Evolutionary conservation across 805 yeast species (phyloP), one percentile per base, ranked within the genome.

Genomic region (Ogataea glucozyma): DNA sequence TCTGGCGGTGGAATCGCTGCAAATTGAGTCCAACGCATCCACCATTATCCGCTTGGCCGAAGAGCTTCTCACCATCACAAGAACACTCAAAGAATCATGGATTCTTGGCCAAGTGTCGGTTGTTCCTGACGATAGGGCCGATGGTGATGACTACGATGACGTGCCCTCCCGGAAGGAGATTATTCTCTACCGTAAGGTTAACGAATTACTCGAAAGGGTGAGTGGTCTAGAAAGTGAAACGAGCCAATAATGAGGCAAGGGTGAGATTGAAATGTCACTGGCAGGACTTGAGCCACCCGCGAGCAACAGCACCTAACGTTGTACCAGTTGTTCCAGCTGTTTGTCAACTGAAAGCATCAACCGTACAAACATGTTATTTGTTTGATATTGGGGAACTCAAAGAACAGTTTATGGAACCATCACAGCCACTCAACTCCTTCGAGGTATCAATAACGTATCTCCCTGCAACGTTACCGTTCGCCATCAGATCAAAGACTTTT

Each of bases 401-500:
- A 17, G 12, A 29, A 20, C 19, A 18, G 21, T 11, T 9, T 8
- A 14, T 20, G 18, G 26, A 19, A 3, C 23, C 4, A 3, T 19
- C 37, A n/a, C 36, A 36, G n/a, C 70, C 70, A 83, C 64, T n/a
- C n/a, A n/a, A n/a, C n/a, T n/a, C n/a, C n/a, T 80, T 78, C 50
- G 77, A 66, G 37, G 85, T 81, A 72, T 89, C 96, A 53, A 88
- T 82, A 48, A 89, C 97, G 65, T 85, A 85, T 71, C 97, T 81
- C 58, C 97, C 97, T 55, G 82, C 79, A 62, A 89, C 82, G 72
- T 84, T 78, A 60, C 95, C 95, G 68, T 81, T 75, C 68, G 79
- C 87, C 96, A 89, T 88, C 66, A 79, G 75, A 54, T 81, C 76
- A 72, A 75, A 88, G 54, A 88, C 83, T 44, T 65, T 66, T 52